Percentiles rank a stretch among this genome's conserved stretches.
phyloP scores from a whole-genome alignment of 257 asterid species.

The Asclepias syriaca region DNA sequence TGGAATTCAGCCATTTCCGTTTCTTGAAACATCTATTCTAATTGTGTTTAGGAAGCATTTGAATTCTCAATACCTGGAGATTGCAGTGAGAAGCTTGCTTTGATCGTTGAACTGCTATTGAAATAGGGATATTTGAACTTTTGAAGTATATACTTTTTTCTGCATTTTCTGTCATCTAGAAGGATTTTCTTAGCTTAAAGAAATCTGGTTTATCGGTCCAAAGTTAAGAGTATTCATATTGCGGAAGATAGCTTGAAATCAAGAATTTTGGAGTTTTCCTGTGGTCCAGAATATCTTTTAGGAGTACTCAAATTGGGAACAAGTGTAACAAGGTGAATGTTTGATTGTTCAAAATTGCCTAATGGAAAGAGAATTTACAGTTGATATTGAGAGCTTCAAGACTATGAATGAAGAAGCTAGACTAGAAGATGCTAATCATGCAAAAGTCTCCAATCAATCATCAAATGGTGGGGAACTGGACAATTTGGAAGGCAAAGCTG shows the following conservation, averaged over 20 bases:
- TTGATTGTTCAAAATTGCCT: constrained; percentile 30
- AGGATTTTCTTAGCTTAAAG: background rate
- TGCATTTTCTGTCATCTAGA: background rate
- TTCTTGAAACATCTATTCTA: background rate
- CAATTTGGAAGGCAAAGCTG: background rate
- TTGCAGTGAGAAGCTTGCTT: constrained; percentile 1
- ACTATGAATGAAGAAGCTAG: constrained; percentile 26
- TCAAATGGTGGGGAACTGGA: constrained; percentile 22
- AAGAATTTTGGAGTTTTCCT: background rate
- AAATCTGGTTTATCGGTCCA: background rate
- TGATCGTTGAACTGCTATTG: background rate
- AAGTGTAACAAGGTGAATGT: constrained; percentile 1
- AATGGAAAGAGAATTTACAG: constrained; percentile 37
- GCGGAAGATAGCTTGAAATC: background rate
- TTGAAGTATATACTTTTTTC: background rate
- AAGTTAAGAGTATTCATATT: background rate
- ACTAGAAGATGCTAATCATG: constrained; percentile 14
- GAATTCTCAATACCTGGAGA: background rate
- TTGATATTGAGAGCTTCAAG: constrained; percentile 42
- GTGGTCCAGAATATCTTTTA: background rate
- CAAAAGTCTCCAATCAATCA: constrained; percentile 14
- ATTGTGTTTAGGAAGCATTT: constrained; percentile 2
- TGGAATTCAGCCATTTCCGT: background rate
- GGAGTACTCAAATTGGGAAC: background rate
- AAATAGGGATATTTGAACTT: background rate